Conservation (phyloP, 345 rosid genomes). For the Mallotus nudiflorus region DNA sequence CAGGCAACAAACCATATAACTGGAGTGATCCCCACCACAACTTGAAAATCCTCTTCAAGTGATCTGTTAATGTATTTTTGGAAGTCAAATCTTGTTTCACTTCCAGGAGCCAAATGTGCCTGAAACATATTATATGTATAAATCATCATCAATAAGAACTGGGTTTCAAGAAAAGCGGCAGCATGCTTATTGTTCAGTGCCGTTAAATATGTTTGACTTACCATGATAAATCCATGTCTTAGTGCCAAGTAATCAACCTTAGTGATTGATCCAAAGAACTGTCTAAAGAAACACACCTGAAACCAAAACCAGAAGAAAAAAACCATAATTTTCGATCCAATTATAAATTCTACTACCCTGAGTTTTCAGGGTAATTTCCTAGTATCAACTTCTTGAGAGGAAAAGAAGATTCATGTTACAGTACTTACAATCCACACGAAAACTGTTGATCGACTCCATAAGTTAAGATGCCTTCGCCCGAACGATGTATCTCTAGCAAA, state of each 20-base stretch:
- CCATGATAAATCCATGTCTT: constrained; percentile 90
- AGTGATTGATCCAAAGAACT: constrained; percentile 80
- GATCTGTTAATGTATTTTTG: constrained; percentile 82
- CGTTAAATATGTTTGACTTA: constrained; percentile 18
- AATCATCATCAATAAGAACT: neutral
- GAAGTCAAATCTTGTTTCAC: constrained; percentile 69
- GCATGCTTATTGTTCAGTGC: too few relatives aligned
- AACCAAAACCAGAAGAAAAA: neutral
- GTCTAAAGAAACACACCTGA: constrained; percentile 94
- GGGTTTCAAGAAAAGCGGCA: neutral
- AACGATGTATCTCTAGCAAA: constrained; percentile 97
- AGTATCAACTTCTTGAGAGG: neutral
- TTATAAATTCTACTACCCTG: neutral
- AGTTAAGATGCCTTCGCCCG: constrained; percentile 72
- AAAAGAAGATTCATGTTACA: neutral
- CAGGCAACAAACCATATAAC: constrained; percentile 72
- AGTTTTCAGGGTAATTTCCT: too few relatives aligned
- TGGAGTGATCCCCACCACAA: constrained; percentile 89
- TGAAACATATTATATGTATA: constrained; percentile 28
- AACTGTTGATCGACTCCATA: constrained; percentile 61
- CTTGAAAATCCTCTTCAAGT: constrained; percentile 82
- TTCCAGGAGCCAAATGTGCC: constrained; percentile 89
- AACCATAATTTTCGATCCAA: neutral
- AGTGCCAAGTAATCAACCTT: constrained; percentile 83
- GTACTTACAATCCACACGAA: constrained; percentile 68